These are phyloP conservation scores for Pleurotus tuber-regium DNA, from an alignment of 768 basidiomycete genomes.

Conservation along the genomic window DNA sequence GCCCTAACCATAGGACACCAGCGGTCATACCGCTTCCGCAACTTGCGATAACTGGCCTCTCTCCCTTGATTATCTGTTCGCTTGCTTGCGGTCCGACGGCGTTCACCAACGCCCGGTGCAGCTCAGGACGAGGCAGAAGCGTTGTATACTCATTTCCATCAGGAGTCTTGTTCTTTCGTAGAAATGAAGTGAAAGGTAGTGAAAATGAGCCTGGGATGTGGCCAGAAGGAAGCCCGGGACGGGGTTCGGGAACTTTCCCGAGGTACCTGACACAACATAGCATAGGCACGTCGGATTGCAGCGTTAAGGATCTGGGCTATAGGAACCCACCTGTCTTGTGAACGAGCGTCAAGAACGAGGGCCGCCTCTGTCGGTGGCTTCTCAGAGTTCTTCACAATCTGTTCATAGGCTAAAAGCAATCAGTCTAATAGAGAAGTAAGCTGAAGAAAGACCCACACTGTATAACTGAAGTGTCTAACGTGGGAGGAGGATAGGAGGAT, in stretches of 20 bases:
- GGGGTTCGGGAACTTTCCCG: conserved; percentile 85
- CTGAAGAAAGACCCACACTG: conserved; percentile 41
- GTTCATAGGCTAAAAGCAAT: conserved; percentile 62
- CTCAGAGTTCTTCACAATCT: conserved; percentile 72
- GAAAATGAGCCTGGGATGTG: conserved; percentile 89
- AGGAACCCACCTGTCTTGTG: conserved; percentile 72
- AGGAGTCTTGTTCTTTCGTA: conserved; percentile 41
- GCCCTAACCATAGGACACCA: conserved; percentile 88
- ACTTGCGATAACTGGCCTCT: conserved; percentile 62
- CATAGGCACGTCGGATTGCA: too few species aligned
- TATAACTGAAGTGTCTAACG: conserved; percentile 47
- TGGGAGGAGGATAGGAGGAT: conserved; percentile 50
- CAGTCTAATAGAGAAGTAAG: conserved; percentile 11
- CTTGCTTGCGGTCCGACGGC: conserved; percentile 59
- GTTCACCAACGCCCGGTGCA: conserved; percentile 58
- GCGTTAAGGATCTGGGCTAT: too few species aligned
- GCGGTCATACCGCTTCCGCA: conserved; percentile 99
- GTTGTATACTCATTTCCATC: conserved; percentile 54
- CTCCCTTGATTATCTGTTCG: conserved; percentile 56
- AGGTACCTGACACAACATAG: conserved; percentile 56
- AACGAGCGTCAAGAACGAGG: conserved; percentile 85
- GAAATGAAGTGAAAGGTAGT: conserved; percentile 78
- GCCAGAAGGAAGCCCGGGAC: conserved; percentile 83
- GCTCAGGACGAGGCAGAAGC: conserved; percentile 52
- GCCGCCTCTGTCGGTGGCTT: conserved; percentile 39